These are phyloP conservation scores for Sophora flavescens DNA, from an alignment of 306 rosid genomes.

Conservation along the genomic window DNA sequence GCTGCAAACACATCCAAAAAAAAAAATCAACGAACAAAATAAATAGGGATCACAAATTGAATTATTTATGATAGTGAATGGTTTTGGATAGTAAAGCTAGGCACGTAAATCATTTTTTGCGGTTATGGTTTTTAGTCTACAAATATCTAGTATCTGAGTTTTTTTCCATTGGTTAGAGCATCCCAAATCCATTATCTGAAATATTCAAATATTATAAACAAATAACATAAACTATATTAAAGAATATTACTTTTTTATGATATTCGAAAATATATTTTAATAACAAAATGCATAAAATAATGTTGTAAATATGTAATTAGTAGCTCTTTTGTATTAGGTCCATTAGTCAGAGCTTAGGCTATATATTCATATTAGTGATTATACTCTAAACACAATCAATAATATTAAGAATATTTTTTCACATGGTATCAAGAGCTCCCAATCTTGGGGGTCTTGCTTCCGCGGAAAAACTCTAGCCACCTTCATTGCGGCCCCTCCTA, in stretches of 20 bases:
- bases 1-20: constrained; percentile 64
- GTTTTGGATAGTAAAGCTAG: constrained; percentile 7
- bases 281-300: background rate
- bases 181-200: constrained; percentile 28
- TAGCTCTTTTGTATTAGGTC: no score
- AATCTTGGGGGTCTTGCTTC: no score
- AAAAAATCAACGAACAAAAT: background rate
- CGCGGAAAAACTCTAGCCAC: no score
- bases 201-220: constrained; percentile 16
- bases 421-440: no score
- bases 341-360: no score
- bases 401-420: no score
- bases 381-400: no score
- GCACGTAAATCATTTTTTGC: background rate
- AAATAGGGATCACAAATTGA: constrained; percentile 29
- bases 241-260: background rate
- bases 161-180: background rate
- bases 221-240: constrained; percentile 18
- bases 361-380: no score
- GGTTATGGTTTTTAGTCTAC: constrained; percentile 13
- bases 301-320: no score
- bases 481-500: no score
- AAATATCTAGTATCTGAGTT: constrained; percentile 20
- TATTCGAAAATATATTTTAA: constrained; percentile 4
- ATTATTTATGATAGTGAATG: background rate